These are phyloP conservation scores for Gentiana straminea DNA, from an alignment of 257 asterid genomes.

Conservation along the genomic window DNA sequence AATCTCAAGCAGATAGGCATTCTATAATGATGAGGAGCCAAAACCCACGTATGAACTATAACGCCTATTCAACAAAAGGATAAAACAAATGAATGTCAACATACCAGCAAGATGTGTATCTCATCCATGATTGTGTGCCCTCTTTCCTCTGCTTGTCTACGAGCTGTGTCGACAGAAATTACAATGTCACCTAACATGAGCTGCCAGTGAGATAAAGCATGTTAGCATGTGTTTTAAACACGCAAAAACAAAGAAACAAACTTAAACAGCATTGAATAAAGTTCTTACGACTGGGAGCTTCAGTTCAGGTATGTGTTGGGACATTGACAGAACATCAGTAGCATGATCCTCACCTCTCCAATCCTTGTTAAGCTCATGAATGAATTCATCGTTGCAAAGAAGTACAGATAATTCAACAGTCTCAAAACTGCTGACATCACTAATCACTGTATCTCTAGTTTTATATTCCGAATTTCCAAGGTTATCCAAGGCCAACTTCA, in stretches of 20 bases:
- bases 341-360: slow-evolving; percentile 95
- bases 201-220: slow-evolving; percentile 32
- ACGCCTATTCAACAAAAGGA: no score
- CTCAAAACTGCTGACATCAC: slow-evolving; percentile 64
- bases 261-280: neutral
- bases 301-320: slow-evolving; percentile 87
- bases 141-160: slow-evolving; percentile 91
- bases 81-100: slow-evolving; percentile 5
- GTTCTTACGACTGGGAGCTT: slow-evolving; percentile 74
- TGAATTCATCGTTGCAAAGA: slow-evolving; percentile 85
- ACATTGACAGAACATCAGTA: slow-evolving; percentile 97
- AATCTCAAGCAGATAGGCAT: no score
- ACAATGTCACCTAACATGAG: slow-evolving; percentile 93
- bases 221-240: neutral
- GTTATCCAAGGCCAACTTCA: slow-evolving; percentile 73
- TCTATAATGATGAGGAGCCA: no score
- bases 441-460: slow-evolving; percentile 61
- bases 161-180: slow-evolving; percentile 95
- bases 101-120: slow-evolving; percentile 86
- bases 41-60: no score
- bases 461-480: slow-evolving; percentile 39
- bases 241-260: neutral
- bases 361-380: slow-evolving; percentile 73
- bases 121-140: slow-evolving; percentile 88
- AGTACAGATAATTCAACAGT: slow-evolving; percentile 80